Base-by-base conservation (phyloP, 1,139 yeast species). In the Insectozyma bohioensis region DNA sequence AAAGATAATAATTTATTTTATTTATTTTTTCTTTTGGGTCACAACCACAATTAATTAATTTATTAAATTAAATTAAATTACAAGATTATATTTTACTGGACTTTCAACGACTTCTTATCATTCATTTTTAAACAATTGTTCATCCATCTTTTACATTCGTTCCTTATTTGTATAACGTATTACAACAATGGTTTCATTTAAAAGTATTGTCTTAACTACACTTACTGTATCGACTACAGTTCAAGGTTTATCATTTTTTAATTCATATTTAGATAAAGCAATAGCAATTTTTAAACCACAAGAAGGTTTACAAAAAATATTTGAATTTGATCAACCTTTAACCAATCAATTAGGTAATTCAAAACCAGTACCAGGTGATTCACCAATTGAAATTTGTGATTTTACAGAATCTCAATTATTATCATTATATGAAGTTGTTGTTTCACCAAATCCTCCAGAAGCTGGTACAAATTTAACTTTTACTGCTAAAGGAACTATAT, bases 361-460 rank as follows among this genome's bases (percentile, higher is more conserved):
- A 34, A 76, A 72, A 47, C 94, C 95, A 6, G 79, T 92, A 20
- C 95, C 96, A 1, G 98, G 98, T 6, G 86, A 78, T 45, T 84
- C 96, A 0, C 97, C 97, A 6, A 70, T 92, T 30, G 64, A 72
- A 35, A 72, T 78, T 38, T 92, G 98, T 60, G 95, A 87, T 49
- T 63, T 74, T 21, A 60, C 66, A 12, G 72, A 69, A 33, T 60
- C 71, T 2, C 97, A 87, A 53, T 51, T 83, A 20, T 67, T 92
- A 48, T 67, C 66, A 27, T 74, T 92, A 47, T 68, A 76, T 28
- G 59, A 65, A 28, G 78, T 92, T 17, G 67, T 65, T 29, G 58
- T 92, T 40, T 57, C 65, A 24, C 98, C 98, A 33, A 86, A 86
- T 53, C 97, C 97, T 6, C 98, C 98, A 2, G 67, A 54, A 29